Conservation (phyloP, 2,329 filamentous ascomycete species). For the Herpotrichia juniperi region DNA sequence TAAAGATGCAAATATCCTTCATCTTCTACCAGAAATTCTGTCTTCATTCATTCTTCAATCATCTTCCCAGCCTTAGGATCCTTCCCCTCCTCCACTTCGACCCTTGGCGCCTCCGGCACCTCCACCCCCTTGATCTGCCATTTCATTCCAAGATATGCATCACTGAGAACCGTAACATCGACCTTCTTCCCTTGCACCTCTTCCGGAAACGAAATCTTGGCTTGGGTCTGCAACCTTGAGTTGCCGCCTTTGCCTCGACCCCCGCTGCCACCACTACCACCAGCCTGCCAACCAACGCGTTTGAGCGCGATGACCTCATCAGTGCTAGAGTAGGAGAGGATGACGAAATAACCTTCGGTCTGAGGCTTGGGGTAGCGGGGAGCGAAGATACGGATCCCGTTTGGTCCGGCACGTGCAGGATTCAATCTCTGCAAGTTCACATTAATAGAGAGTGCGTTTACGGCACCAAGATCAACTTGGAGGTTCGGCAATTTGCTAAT, state of each 20-base stretch:
- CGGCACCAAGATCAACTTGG: conserved; percentile 63
- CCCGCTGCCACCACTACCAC: conserved; percentile 10
- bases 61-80: no score
- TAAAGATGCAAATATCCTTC: no score
- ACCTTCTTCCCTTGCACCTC: conserved; percentile 63
- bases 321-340: conserved; percentile 69
- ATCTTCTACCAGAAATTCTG: no score
- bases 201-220: conserved; percentile 67
- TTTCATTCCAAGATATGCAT: conserved; percentile 81
- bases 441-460: conserved; percentile 68
- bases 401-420: conserved; percentile 37
- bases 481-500: conserved; percentile 73
- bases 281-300: conserved; percentile 72
- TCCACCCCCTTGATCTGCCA: conserved; percentile 62
- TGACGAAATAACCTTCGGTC: conserved; percentile 89
- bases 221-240: conserved; percentile 58
- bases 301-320: conserved; percentile 89
- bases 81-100: conserved; percentile 38
- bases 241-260: conserved; percentile 23
- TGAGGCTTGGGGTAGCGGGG: conserved; percentile 93
- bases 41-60: no score
- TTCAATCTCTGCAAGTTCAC: conserved; percentile 73
- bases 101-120: conserved; percentile 50
- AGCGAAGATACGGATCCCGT: conserved; percentile 78
- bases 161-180: conserved; percentile 80